Percentiles rank a stretch among this genome's conserved stretches.
Evolutionary conservation across 805 yeast genomes (phyloP).

Genomic region (Kodamaea kakaduensis): DNA sequence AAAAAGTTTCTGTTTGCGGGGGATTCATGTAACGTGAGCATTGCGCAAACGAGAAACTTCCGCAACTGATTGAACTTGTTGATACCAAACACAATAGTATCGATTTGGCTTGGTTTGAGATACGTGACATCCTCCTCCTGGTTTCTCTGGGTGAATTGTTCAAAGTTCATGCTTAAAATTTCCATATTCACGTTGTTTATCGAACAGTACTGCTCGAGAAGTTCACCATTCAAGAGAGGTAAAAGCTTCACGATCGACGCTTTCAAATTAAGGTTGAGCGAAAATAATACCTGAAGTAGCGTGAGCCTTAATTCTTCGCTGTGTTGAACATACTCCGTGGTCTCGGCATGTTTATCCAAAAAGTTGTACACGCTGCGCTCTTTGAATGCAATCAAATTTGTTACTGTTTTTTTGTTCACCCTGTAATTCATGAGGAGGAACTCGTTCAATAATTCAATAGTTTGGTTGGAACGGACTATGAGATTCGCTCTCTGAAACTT

Average conservation of each 20-base stretch:
- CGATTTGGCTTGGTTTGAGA: constrained; percentile 3
- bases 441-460: constrained; percentile 21
- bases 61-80: constrained; percentile 34
- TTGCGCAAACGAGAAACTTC: constrained; percentile 35
- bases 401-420: constrained; percentile 34
- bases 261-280: constrained; percentile 26
- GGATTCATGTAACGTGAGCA: constrained; percentile 33
- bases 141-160: constrained; percentile 2
- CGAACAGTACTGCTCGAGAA: constrained; percentile 36
- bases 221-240: constrained; percentile 33
- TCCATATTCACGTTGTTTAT: constrained; percentile 33
- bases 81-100: constrained; percentile 13
- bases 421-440: constrained; percentile 33
- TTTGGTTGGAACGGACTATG: constrained; percentile 22
- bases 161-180: constrained; percentile 10
- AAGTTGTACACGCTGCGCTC: constrained; percentile 27
- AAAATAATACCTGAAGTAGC: constrained; percentile 24
- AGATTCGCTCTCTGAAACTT: constrained; percentile 22
- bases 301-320: constrained; percentile 13
- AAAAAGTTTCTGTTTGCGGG: constrained; percentile 27
- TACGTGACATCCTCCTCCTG: constrained; percentile 10
- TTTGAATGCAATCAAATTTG: constrained; percentile 28
- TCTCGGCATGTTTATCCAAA: constrained; percentile 6
- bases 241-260: constrained; percentile 27
- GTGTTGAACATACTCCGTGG: background rate